phyloP scores from a whole-genome alignment of 257 asterid genomes.

The Fraxinus cuspidata region DNA sequence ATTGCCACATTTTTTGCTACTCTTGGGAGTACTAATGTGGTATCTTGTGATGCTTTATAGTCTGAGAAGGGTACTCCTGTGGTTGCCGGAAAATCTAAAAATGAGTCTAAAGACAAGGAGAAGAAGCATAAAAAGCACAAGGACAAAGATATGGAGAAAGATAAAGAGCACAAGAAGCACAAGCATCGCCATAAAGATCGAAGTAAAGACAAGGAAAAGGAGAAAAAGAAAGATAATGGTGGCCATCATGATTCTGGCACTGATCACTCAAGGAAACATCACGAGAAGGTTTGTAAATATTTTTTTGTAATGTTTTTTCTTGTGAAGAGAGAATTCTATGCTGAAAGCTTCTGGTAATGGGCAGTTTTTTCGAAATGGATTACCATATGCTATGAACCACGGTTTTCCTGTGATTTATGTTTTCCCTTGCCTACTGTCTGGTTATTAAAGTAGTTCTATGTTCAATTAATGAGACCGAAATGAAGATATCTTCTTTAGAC shows the following conservation, averaged over 20 bases:
- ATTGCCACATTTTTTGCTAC: background rate
- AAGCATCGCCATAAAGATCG: conserved; percentile 70
- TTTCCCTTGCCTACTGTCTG: background rate
- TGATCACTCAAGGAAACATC: conserved; percentile 56
- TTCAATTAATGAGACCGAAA: background rate
- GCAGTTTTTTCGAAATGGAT: background rate
- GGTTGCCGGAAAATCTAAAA: conserved; percentile 55
- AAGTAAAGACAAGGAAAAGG: conserved; percentile 60
- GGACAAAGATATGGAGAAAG: conserved; percentile 47
- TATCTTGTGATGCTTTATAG: conserved; percentile 37
- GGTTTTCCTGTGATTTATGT: background rate
- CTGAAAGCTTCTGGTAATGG: background rate
- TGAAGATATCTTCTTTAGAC: background rate
- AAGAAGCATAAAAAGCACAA: conserved; percentile 64
- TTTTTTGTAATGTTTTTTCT: conserved; percentile 22
- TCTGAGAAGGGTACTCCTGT: conserved; percentile 71
- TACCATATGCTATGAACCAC: background rate
- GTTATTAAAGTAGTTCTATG: background rate
- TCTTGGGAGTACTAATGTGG: conserved; percentile 26
- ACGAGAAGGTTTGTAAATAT: conserved; percentile 44
- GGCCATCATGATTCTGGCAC: conserved; percentile 54
- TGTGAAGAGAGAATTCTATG: conserved; percentile 5
- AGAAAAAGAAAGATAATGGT: conserved; percentile 57
- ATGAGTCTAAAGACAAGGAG: conserved; percentile 63
- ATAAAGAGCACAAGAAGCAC: conserved; percentile 66